Evolutionary conservation across 2,329 filamentous ascomycete species (phyloP), one percentile per base, ranked within the genome.

Genomic region (Fusarium equiseti): DNA sequence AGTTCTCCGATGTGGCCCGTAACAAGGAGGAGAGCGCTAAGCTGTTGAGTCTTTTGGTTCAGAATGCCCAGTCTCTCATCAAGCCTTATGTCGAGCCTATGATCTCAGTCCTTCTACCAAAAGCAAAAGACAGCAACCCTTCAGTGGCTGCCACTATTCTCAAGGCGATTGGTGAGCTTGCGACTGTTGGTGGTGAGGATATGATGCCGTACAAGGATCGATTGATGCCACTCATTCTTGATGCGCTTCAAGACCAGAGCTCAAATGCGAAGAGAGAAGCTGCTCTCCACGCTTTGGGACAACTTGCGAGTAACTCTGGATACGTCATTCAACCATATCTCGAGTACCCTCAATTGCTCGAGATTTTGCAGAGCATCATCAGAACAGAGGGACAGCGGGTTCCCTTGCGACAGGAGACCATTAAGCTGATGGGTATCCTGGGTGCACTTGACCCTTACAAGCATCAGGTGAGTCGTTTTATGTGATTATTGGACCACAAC

Each of bases 11-110:
- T 78, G 96, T 95, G 54, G 88, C 95, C 10, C 90, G 94, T 49
- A 97, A 95, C 81, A 98, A 98, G 80, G 95, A 98, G 81, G 96
- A 99, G 79, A 98, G 95, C 75, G 95, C 96, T 12, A 95, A 94
- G 77, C 85, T 99, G 5, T 91, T 99, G 68, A 97, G 95, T 73
- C 88, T 98, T 60, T 89, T 99, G 42, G 95, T 98, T 10, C 92
- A 94, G 69, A 97, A 98, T 76, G 95, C 96, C 0, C 95, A 97
- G 65, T 92, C 91, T 58, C 87, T 99, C 15, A 97, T 99, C 78
- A 95, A 95, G 79, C 95, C 96, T 5, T 98, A 98, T 75, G 96
- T 99, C 48, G 94, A 98, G 76, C 94, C 96, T 3, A 98, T 99
- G 88, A 93, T 98, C 57, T 92, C 92, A 15, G 94, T 98, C 3